Evolutionary conservation across 345 rosid species (phyloP).

Genomic region (Mangifera indica): DNA sequence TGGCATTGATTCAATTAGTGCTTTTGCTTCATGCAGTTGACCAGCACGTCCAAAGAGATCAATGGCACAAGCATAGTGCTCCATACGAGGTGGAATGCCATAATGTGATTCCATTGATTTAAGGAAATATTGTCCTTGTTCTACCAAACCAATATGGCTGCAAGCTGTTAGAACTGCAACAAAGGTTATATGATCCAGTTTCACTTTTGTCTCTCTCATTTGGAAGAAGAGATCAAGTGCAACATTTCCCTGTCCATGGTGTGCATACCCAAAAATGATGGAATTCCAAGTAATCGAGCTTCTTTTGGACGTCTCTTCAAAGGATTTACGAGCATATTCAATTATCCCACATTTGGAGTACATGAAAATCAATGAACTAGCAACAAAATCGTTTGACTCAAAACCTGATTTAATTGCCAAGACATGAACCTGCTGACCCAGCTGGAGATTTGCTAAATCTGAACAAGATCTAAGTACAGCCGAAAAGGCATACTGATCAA

Average conservation of each 20-base stretch:
- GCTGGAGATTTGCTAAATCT: conserved; percentile 63
- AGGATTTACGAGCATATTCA: conserved; percentile 55
- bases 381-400: conserved; percentile 60
- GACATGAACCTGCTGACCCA: conserved; percentile 71
- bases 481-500: conserved; percentile 66
- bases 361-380: conserved; percentile 73
- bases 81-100: conserved; percentile 61
- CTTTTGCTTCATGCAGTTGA: conserved; percentile 44
- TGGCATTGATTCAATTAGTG: conserved; percentile 65
- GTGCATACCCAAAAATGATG: conserved; percentile 74
- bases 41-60: conserved; percentile 82
- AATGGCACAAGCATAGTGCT: conserved; percentile 76
- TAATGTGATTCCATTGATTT: conserved; percentile 55
- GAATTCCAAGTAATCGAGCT: conserved; percentile 68
- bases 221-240: conserved; percentile 57
- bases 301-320: conserved; percentile 46
- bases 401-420: conserved; percentile 53
- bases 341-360: conserved; percentile 77
- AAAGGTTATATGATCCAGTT: conserved; percentile 66
- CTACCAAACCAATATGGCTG: conserved; percentile 66
- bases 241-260: conserved; percentile 58
- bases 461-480: conserved; percentile 78
- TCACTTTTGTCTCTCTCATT: conserved; percentile 56
- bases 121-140: conserved; percentile 54
- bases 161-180: conserved; percentile 75